Base-by-base conservation (phyloP, 805 yeast genomes). In the Zygoascus biomembranicola region DNA sequence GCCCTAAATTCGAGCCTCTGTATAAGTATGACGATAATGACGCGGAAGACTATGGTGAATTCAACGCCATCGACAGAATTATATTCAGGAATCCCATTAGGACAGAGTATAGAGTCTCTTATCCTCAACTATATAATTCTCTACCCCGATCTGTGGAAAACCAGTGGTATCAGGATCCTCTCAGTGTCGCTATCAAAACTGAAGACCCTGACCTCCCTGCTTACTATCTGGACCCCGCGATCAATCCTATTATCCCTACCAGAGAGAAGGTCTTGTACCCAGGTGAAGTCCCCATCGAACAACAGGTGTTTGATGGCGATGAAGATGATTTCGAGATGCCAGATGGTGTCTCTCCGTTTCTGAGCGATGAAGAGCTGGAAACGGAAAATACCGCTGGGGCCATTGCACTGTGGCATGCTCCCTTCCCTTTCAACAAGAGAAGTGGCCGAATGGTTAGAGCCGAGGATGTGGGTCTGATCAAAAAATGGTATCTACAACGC, bases 1-100 rank as follows among this genome's bases (percentile, higher is more conserved):
- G 99, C 0, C 98, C 99, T 11, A 87, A 85, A 65, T 94, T 90
- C 68, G 98, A 90, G 69, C 96, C 96, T 0, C 69, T 90, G 14
- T 81, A 76, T 69, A 81, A 83, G 56, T 87, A 84, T 51, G 72
- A 74, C 41, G 82, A 82, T 59, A 76, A 77, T 28, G 86, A 81
- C 47, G 66, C 67, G 28, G 92, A 85, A 55, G 97, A 90, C 65
- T 86, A 78, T 67, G 88, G 87, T 52, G 98, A 92, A 66, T 90
- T 94, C 70, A 90, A 90, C 62, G 80, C 96, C 8, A 77, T 92
- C 42, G 97, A 90, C 63, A 73, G 96, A 64, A 81, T 90, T 23
- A 89, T 94, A 20, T 85, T 87, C 69, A 76, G 99, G 56, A 73
- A 73, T 14, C 87, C 88, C 0, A 72, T 89, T 39, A 75, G 87